Percentiles rank a stretch among this genome's conserved stretches.
Evolutionary conservation across 768 basidiomycete species (phyloP).

Genomic region (Phylloporus sp.): DNA sequence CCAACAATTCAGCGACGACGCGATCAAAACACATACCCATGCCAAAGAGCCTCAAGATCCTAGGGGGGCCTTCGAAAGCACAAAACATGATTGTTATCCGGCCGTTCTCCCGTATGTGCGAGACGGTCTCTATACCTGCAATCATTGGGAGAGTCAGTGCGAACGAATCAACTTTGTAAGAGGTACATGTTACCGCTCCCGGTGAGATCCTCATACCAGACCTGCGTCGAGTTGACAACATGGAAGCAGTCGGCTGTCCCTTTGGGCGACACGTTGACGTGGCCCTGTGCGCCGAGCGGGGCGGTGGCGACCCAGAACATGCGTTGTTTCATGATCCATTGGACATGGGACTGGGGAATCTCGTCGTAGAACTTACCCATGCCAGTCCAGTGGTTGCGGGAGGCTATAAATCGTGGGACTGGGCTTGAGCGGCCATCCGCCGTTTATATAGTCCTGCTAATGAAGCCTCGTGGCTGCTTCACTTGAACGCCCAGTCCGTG

Average conservation of each 20-base stretch:
- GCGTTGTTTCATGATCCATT: slow-evolving; percentile 59
- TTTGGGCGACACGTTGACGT: slow-evolving; percentile 68
- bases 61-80: slow-evolving; percentile 58
- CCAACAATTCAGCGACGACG: neutral
- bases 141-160: neutral
- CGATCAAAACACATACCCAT: slow-evolving; percentile 35
- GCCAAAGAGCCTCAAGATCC: slow-evolving; percentile 54
- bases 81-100: slow-evolving; percentile 59
- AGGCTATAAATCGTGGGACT: too few species aligned
- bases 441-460: too few species aligned
- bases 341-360: slow-evolving; percentile 48
- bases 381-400: neutral
- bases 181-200: slow-evolving; percentile 50
- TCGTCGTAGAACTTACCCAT: slow-evolving; percentile 60
- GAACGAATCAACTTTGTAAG: neutral
- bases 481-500: too few species aligned
- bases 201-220: slow-evolving; percentile 72
- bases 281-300: slow-evolving; percentile 51
- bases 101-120: slow-evolving; percentile 60
- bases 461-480: too few species aligned
- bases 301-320: slow-evolving; percentile 71
- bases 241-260: slow-evolving; percentile 62
- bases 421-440: too few species aligned
- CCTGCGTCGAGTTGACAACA: slow-evolving; percentile 45
- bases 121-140: slow-evolving; percentile 54